phyloP scores from a whole-genome alignment of 129 eudicot genomes.

The Silybum marianum region DNA sequence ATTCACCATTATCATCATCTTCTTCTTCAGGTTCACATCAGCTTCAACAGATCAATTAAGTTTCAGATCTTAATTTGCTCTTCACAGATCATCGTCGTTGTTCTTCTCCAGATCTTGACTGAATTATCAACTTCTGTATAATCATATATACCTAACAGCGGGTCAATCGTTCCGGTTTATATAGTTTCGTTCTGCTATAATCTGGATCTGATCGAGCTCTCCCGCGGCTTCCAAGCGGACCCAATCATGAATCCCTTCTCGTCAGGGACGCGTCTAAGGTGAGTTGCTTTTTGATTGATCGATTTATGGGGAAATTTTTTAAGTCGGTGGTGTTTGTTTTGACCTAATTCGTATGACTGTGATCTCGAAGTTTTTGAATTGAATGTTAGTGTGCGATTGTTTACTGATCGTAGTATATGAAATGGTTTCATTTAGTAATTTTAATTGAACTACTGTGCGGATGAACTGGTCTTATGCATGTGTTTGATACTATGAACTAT shows the following conservation, averaged over 20 bases:
- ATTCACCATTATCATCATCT: conserved; percentile 19
- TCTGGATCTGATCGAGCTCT: conserved; percentile 59
- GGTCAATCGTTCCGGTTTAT: neutral
- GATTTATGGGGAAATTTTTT: neutral
- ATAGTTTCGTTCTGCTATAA: conserved; percentile 8
- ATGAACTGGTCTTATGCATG: conserved; percentile 17
- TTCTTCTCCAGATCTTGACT: conserved; percentile 34
- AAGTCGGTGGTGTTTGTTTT: neutral
- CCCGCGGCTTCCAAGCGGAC: conserved; percentile 42
- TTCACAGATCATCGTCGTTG: conserved; percentile 18
- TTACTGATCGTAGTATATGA: conserved; percentile 17
- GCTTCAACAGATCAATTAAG: conserved; percentile 12
- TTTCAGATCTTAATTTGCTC: conserved; percentile 23
- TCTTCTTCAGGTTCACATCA: conserved; percentile 12
- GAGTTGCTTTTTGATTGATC: conserved; percentile 16
- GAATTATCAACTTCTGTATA: conserved; percentile 13
- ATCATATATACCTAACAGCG: neutral
- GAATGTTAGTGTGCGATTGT: neutral
- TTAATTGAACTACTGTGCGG: conserved; percentile 12
- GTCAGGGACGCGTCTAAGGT: conserved; percentile 91
- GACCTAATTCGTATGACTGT: conserved; percentile 24
- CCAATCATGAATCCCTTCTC: conserved; percentile 93
- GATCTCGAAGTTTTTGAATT: conserved; percentile 16
- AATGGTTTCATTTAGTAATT: neutral
- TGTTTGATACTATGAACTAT: neutral